Percentiles rank a stretch among this genome's conserved stretches.
Conservation (phyloP, 331 rosid genomes). For the Phaseolus coccineus region DNA sequence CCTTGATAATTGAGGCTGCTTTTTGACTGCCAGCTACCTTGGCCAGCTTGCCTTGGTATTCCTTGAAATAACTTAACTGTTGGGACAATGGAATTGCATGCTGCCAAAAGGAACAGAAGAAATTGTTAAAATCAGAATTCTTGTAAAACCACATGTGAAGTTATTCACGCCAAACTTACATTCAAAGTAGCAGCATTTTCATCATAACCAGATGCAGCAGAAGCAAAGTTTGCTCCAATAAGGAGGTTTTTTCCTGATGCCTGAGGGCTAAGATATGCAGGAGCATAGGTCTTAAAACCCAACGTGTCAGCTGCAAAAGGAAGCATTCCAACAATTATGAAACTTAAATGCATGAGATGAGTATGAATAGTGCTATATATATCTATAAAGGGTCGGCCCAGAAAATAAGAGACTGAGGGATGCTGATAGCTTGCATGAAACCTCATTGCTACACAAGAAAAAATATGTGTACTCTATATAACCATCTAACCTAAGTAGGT, state of each 20-base stretch:
- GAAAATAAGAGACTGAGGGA: background rate
- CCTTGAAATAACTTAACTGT: conserved; percentile 76
- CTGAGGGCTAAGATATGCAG: conserved; percentile 91
- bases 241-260: conserved; percentile 96
- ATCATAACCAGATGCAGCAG: conserved; percentile 97
- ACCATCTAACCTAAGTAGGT: background rate
- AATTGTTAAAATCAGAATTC: background rate
- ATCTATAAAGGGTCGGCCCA: background rate
- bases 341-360: conserved; percentile 20
- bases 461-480: background rate
- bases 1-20: conserved; percentile 78
- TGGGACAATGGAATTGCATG: conserved; percentile 87
- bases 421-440: background rate
- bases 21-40: conserved; percentile 80
- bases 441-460: background rate
- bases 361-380: background rate
- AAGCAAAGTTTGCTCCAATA: conserved; percentile 91
- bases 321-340: conserved; percentile 33
- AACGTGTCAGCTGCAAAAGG: conserved; percentile 79
- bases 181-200: conserved; percentile 72
- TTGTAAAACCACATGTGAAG: background rate
- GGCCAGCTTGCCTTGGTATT: conserved; percentile 77
- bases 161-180: conserved; percentile 55
- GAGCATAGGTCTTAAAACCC: conserved; percentile 78
- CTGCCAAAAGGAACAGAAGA: conserved; percentile 55